phyloP scores from a whole-genome alignment of 2,329 filamentous ascomycete genomes.

The Fusarium sp. region DNA sequence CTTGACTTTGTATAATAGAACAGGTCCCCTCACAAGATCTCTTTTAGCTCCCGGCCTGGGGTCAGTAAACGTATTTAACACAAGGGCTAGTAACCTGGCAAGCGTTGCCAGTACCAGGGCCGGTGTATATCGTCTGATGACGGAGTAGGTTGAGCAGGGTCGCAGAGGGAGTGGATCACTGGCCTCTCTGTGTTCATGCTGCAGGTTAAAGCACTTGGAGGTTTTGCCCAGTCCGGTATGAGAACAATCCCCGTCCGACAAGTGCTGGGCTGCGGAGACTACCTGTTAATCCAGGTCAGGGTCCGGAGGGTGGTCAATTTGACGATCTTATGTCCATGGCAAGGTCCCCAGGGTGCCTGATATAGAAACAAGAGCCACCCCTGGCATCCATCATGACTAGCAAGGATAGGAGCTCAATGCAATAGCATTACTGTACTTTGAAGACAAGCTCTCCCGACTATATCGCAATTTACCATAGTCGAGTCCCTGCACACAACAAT shows the following conservation, averaged over 20 bases:
- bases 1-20: constrained; percentile 48
- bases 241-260: constrained; percentile 43
- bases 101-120: constrained; percentile 45
- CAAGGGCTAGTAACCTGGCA: constrained; percentile 47
- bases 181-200: constrained; percentile 48
- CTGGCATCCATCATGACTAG: constrained; percentile 45
- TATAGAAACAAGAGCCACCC: constrained; percentile 62
- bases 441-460: constrained; percentile 41
- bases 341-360: constrained; percentile 62
- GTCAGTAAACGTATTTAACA: constrained; percentile 50
- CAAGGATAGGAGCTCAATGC: constrained; percentile 42
- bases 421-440: constrained; percentile 27
- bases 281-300: constrained; percentile 52
- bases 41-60: constrained; percentile 48
- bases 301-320: constrained; percentile 69
- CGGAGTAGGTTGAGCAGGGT: constrained; percentile 48
- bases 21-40: constrained; percentile 45
- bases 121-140: constrained; percentile 51
- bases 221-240: constrained; percentile 46
- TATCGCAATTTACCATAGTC: constrained; percentile 45
- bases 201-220: constrained; percentile 50
- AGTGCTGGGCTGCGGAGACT: constrained; percentile 50
- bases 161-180: constrained; percentile 48
- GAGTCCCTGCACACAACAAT: constrained; percentile 42
- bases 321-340: constrained; percentile 67